A percentile compares a stretch with the other conserved stretches of the same genome.
Evolutionary conservation across 2,329 filamentous ascomycete species (phyloP).

Genomic region (Coniochaeta sp.): DNA sequence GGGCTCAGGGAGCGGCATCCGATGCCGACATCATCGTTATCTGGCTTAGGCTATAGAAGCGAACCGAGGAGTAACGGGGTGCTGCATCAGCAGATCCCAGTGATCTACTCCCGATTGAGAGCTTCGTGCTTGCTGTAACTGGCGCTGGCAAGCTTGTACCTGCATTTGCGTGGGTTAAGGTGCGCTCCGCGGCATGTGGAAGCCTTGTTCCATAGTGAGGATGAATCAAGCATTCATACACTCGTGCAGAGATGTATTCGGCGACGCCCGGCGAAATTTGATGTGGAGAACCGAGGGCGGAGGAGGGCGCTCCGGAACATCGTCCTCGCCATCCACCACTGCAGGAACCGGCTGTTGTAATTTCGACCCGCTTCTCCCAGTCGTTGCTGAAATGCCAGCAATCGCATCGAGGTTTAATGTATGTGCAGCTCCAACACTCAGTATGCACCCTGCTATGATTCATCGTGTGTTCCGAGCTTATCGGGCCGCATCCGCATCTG

Average conservation of each 20-base stretch:
- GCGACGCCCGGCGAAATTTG: not conserved
- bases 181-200: not conserved
- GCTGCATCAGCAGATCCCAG: not conserved
- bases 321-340: not conserved
- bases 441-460: no score
- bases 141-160: not conserved
- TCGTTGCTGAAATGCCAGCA: not conserved
- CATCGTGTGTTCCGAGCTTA: not conserved
- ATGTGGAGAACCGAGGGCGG: not conserved
- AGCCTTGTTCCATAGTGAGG: not conserved
- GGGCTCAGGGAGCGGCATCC: not conserved
- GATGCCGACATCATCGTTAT: not conserved
- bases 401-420: no score
- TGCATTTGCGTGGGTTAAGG: not conserved
- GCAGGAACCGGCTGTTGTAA: not conserved
- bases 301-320: constrained; percentile 1
- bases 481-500: not conserved
- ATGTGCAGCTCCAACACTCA: no score
- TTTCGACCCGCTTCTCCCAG: not conserved
- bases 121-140: not conserved
- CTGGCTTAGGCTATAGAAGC: not conserved
- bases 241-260: not conserved
- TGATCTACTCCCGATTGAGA: not conserved
- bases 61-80: not conserved
- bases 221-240: not conserved